Evolutionary conservation across 257 asterid species (phyloP).

Genomic region (Schizonepeta tenuifolia): DNA sequence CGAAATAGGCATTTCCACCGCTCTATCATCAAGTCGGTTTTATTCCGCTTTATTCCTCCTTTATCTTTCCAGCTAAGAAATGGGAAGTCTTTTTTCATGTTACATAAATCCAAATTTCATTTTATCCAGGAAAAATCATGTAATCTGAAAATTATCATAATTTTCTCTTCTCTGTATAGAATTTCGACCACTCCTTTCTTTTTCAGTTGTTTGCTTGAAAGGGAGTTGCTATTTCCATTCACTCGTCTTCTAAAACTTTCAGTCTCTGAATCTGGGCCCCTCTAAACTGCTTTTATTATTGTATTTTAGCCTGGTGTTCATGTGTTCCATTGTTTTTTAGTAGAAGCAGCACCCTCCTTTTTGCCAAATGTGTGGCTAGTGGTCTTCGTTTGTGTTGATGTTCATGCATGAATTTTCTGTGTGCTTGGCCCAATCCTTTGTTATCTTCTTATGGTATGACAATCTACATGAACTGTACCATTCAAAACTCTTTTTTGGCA

Average conservation of each 20-base stretch:
- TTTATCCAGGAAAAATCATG: background rate
- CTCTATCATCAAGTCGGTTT: background rate
- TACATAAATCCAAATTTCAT: background rate
- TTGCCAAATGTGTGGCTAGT: background rate
- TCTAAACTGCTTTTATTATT: too few relatives aligned
- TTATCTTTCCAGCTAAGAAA: background rate
- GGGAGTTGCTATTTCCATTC: too few relatives aligned
- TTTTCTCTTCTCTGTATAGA: background rate
- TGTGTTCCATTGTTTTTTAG: background rate
- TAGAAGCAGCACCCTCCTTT: background rate
- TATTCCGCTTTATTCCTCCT: background rate
- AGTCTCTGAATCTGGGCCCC: background rate
- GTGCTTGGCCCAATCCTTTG: background rate
- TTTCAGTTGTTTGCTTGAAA: too few relatives aligned
- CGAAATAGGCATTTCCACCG: background rate
- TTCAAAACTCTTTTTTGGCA: background rate
- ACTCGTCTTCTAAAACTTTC: background rate
- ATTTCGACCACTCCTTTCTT: background rate
- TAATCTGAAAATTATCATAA: background rate
- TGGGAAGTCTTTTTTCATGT: background rate
- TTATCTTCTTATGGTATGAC: background rate
- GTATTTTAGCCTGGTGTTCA: background rate
- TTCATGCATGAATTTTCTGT: constrained; percentile 1
- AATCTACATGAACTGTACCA: background rate
- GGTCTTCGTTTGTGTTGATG: background rate